Base-by-base conservation (phyloP, 495 filamentous ascomycete species). In the Gamarada debralockiae region DNA sequence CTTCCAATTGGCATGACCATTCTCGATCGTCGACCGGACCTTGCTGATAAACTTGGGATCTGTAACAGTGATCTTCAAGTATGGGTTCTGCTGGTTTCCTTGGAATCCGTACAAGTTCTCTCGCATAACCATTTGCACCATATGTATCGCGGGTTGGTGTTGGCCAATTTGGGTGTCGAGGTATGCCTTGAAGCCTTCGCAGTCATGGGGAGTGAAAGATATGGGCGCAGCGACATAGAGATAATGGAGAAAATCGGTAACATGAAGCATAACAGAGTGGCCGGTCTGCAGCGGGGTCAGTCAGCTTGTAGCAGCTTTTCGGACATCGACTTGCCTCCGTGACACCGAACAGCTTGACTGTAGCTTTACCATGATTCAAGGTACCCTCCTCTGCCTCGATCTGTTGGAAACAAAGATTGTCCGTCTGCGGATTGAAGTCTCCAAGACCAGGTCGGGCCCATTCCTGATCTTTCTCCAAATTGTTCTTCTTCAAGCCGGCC, bases 161-260 rank as follows among this genome's bases (percentile, higher is more conserved):
- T 84, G 74, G 10, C 75, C 83, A 12, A 96, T 55, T 61, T 87
- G 82, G 1, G 72, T 70, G 53, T 99, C 91, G 14, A 99, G 79
- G 60, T 81, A 96, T 2, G 73, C 65, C 63, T 80, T 81, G 73
- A 85, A 99, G 1, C 77, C 72, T 2, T 85, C 76, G 65, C 89
- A 90, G 64, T 97, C 87, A 5, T 78, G 73, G 51, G 81, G 79
- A 12, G 76, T 77, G 69, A 99, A 99, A 18, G 77, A 78, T 4
- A 92, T 73, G 0, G 93, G 93, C 1, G 93, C 93, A 8, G 89
- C 85, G 41, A 97, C 83, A 61, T 96, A 99, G 45, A 99, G 80
- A 61, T 99, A 99, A 67, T 97, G 93, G 53, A 88, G 82, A 68
- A 99, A 99, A 64, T 89, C 89, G 5, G 87, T 96, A 51, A 99